Evolutionary conservation across 495 filamentous ascomycete species (phyloP), one percentile per base, ranked within the genome.

Genomic region (Articulospora tetracladia): DNA sequence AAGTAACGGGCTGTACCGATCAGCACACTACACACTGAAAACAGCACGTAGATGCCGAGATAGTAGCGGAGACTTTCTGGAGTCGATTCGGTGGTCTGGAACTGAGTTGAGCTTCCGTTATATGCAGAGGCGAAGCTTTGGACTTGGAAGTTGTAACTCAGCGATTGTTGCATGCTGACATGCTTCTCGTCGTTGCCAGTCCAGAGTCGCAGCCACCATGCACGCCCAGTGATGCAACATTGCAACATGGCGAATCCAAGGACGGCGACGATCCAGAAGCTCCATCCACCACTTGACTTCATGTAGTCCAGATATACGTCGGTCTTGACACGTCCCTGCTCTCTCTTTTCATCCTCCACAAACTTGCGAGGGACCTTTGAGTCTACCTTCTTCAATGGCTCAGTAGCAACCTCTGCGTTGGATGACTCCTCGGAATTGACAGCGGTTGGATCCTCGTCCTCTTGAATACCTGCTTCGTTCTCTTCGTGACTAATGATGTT

Each of bases 131-230:
- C 70, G 65, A 32, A 72, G 69, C 44, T 77, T 71, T 77, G 75
- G n/a, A 76, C 59, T 30, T 75, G 74, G 3, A 65, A 68, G 1
- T 66, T 61, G 19, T 59, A 63, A 47, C 3, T 64, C 17, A 71
- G 65, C 2, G 52, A 19, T 27, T 59, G 30, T 22, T 52, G 22
- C n/a, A 68, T 27, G 13, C 22, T 63, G 27, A 66, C 61, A 17
- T 75, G 59, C 28, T 73, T 64, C 20, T 76, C 66, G 58, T 77
- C 70, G 11, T 60, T 65, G 15, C 74, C 73, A 4, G 87, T 89
- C 88, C 88, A 92, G 55, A 90, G 68, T 34, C 79, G 82, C 27
- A 91, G 73, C 86, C 86, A 91, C 82, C 85, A 90, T 15, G 83
- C 84, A 47, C 80, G 74, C 17, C 71, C 71, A 48, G 88, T 13